Base-by-base conservation (phyloP, 2,329 filamentous ascomycete genomes). In the Penicillium nordicum region DNA sequence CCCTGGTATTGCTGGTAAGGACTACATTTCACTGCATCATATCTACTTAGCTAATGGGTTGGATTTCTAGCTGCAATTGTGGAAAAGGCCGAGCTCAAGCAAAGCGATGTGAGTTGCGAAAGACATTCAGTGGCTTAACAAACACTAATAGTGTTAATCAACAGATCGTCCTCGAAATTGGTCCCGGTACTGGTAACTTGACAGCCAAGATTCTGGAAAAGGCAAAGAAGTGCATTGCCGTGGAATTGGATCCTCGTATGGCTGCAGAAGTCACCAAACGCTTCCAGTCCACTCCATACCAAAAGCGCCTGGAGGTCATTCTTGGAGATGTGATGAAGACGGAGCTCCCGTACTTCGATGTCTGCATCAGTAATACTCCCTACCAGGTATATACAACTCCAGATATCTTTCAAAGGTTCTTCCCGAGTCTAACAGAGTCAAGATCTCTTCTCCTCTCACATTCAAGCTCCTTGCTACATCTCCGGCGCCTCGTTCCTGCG, bases 171-270 rank as follows among this genome's bases (percentile, higher is more conserved):
- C 86, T 97, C 23, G 93, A 97, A 82, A 88, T 96, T 61, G 92
- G 93, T 63, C 91, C 92, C 6, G 92, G 92, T 69, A 93, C 90
- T 0, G 91, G 92, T 61, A 95, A 94, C 73, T 74, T 97, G 65
- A 97, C 93, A 0, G 88, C 94, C 27, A 84, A 90, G 57, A 97
- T 97, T 58, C 79, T 97, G 27, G 90, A 94, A 67, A 88, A 90
- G 61, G 91, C 90, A 23, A 92, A 92, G 74, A 90, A 89, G 58
- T 84, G 86, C 53, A 89, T 92, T 49, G 89, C 90, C 4, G 90
- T 97, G 49, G 94, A 99, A 78, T 83, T 97, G 73, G 94, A 99
- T 76, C 92, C 94, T 21, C 84, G 94, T 69, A 97, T 97, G 94
- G 92, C 91, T 12, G 93, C 93, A 57, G 94, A 97, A 77, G 84